A percentile compares a stretch with the other conserved stretches of the same genome.
Conservation (phyloP, 331 rosid genomes). For the Acacia concinna region DNA sequence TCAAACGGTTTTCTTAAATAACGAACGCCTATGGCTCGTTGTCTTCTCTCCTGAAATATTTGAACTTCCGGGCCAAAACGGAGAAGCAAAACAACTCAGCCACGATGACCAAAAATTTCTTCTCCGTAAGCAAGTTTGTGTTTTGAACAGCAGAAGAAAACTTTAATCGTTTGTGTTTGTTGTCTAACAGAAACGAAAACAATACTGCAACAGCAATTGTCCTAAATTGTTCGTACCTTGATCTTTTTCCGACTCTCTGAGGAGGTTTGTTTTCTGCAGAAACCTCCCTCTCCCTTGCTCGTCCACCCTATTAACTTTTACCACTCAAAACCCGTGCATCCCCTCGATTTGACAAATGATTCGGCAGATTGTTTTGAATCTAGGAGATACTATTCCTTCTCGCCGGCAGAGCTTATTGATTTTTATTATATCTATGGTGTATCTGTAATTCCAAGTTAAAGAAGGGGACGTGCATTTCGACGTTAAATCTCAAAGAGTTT, state of each 20-base stretch:
- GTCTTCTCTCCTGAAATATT: constrained; percentile 54
- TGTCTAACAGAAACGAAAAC: constrained; percentile 5
- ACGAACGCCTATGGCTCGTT: constrained; percentile 33
- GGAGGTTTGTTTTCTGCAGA: constrained; percentile 47
- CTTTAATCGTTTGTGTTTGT: constrained; percentile 10
- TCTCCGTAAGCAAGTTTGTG: not conserved
- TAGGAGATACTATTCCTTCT: not conserved
- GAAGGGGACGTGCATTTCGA: not conserved
- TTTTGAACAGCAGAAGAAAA: not conserved
- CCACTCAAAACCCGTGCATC: constrained; percentile 36
- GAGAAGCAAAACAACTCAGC: constrained; percentile 30
- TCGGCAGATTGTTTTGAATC: constrained; percentile 28
- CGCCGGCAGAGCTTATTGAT: not conserved
- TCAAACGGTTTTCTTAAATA: constrained; percentile 50
- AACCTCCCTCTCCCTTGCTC: constrained; percentile 45
- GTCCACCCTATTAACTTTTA: constrained; percentile 49
- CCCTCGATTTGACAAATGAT: constrained; percentile 46
- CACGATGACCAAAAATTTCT: not conserved
- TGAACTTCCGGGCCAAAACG: constrained; percentile 37
- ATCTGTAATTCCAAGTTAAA: not conserved
- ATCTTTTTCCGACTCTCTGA: not conserved
- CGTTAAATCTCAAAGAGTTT: constrained; percentile 23
- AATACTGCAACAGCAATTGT: constrained; percentile 15
- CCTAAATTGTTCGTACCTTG: constrained; percentile 14
- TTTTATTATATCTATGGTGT: not conserved